These are phyloP conservation scores for Penicillium sp. DNA, from an alignment of 2,329 filamentous ascomycete genomes.

Conservation along the genomic window DNA sequence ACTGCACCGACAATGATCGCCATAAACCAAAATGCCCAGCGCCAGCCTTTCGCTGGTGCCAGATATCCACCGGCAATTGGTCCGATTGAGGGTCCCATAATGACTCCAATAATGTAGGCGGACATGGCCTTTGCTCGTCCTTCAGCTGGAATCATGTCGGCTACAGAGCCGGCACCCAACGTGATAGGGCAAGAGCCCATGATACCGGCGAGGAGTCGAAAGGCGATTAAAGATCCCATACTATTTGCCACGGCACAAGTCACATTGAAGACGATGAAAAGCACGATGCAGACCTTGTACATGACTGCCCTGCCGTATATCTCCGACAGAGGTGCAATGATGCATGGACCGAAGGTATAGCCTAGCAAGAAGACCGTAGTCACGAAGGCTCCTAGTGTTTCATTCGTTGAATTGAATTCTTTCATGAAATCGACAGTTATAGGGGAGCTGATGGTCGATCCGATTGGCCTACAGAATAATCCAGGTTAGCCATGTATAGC, in stretches of 20 bases:
- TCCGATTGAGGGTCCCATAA: conserved; percentile 54
- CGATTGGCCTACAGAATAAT: background rate
- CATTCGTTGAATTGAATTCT: background rate
- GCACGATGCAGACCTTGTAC: background rate
- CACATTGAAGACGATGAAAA: background rate
- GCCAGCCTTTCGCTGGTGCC: conserved; percentile 46
- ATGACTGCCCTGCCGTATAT: background rate
- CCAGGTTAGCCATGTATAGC: no score
- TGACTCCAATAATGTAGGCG: conserved; percentile 51
- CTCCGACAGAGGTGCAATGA: background rate
- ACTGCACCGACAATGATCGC: conserved; percentile 62
- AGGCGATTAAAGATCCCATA: background rate
- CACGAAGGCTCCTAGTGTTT: background rate
- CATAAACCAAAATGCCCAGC: conserved; percentile 65
- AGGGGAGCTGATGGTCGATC: background rate
- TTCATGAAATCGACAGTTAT: background rate
- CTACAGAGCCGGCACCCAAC: conserved; percentile 48
- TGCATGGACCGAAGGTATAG: background rate
- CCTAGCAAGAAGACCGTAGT: background rate
- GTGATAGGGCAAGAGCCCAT: conserved; percentile 45
- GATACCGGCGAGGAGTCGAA: conserved; percentile 4
- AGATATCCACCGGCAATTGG: conserved; percentile 49
- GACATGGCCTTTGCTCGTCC: conserved; percentile 54
- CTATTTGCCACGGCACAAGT: background rate
- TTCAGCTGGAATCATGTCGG: conserved; percentile 25